Base-by-base conservation (phyloP, 345 rosid genomes). In the Corchorus capsularis region DNA sequence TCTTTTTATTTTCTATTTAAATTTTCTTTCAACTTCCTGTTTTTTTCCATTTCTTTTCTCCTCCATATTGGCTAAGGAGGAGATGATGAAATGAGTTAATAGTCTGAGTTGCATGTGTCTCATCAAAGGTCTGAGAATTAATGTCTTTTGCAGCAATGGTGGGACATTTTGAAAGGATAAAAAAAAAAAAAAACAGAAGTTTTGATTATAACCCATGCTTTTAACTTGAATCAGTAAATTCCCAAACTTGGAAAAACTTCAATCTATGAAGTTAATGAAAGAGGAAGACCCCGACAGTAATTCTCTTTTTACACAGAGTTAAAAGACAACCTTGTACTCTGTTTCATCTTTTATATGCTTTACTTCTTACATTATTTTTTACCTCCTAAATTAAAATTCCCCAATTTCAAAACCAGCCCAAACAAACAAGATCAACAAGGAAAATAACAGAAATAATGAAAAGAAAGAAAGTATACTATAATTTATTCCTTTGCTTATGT, bases 101-200 rank as follows among this genome's bases (percentile, higher is more conserved):
- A 63, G 52, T 66, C 60, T 49, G 69, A 77, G 77, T 65, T 72
- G 81, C 86, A 84, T 59, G 65, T 59, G 80, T 83, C 84, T 75
- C 71, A 73, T 85, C 86, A 69, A 49, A 73, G 76, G 79, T 67
- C 84, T 78, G 79, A 74, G 84, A 80, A 81, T 74, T 77, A 78
- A 80, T 80, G 81, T 85, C 79, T 72, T 77, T 56, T 76, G 84
- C 79, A 64, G 63, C 55, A 35, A 70, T 62, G 78, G 88, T 88
- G 88, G 88, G 87, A 64, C 79, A 78, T 69, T 57, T 76, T 71
- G 63, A 22, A n/a, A 52, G 34, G 27, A 27, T 27, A 27, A 27
- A 63, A 64, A 56, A 66, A 56, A 49, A 3, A 63, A 64, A 56
- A 66, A 50, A 55, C 71, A 59, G 14, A 41, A 46, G 4, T 12